These are phyloP conservation scores for Cyberlindnera misumaiensis DNA, from an alignment of 805 yeast species.

Conservation along the genomic window DNA sequence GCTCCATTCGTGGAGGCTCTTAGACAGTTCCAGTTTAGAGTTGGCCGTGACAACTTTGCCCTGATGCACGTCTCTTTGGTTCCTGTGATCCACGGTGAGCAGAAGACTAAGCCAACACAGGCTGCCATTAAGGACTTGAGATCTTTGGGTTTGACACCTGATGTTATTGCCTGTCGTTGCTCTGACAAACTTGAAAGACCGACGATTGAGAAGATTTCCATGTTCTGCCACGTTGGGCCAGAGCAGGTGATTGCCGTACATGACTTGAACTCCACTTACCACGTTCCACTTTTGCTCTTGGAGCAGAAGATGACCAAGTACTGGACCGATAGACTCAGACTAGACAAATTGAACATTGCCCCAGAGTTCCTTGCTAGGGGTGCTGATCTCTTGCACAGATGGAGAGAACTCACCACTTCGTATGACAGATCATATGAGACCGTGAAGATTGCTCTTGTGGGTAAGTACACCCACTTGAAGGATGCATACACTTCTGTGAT, in stretches of 20 bases:
- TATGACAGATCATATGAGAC: slow-evolving; percentile 80
- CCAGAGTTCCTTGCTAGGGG: slow-evolving; percentile 58
- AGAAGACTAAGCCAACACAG: slow-evolving; percentile 98
- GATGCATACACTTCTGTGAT: slow-evolving; percentile 94
- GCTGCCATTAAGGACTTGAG: slow-evolving; percentile 97
- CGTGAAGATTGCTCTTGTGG: slow-evolving; percentile 93
- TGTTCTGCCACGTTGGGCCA: slow-evolving; percentile 99
- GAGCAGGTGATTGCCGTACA: slow-evolving; percentile 96
- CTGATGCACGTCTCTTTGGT: slow-evolving; percentile 94
- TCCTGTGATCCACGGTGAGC: slow-evolving; percentile 98
- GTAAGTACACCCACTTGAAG: slow-evolving; percentile 92
- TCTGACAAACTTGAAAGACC: slow-evolving; percentile 70
- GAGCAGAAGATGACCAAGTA: slow-evolving; percentile 80
- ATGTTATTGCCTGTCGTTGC: slow-evolving; percentile 97
- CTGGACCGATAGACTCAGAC: slow-evolving; percentile 59
- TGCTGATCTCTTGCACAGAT: slow-evolving; percentile 56
- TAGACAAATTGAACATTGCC: slow-evolving; percentile 41
- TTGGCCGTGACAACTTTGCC: slow-evolving; percentile 89
- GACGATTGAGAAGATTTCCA: slow-evolving; percentile 92
- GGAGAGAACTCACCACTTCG: slow-evolving; percentile 74
- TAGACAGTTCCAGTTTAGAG: slow-evolving; percentile 97
- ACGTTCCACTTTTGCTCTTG: slow-evolving; percentile 85
- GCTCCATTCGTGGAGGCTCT: slow-evolving; percentile 99
- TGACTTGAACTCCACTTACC: slow-evolving; percentile 95
- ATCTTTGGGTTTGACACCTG: slow-evolving; percentile 90